A percentile compares a stretch with the other conserved stretches of the same genome.
Evolutionary conservation across 1,284 basidiomycete species (phyloP).

Genomic region (Fomitopsis pinicola): DNA sequence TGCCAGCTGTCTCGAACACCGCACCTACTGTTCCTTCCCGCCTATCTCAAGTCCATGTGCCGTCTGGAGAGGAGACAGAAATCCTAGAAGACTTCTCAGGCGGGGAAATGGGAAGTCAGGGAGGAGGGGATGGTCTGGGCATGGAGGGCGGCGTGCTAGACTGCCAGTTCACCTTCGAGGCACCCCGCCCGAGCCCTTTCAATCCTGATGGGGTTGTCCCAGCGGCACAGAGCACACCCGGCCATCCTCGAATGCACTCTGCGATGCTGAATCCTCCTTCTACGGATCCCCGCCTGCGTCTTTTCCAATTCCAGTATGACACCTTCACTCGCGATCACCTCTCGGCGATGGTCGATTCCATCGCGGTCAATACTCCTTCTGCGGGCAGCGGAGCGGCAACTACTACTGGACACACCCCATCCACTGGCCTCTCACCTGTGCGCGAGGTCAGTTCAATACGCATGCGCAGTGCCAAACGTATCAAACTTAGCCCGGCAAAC

Average conservation of each 20-base stretch:
- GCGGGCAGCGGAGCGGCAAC: conserved; percentile 36
- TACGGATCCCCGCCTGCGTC: conserved; percentile 71
- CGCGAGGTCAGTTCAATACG: conserved; percentile 44
- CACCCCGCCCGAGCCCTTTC: conserved; percentile 40
- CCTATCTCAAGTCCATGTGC: conserved; percentile 28
- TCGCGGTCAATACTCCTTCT: conserved; percentile 74
- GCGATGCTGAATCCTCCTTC: conserved; percentile 34
- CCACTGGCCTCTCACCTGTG: conserved; percentile 21
- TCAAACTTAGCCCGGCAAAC: conserved; percentile 62
- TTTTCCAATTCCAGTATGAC: conserved; percentile 92
- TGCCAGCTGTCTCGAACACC: conserved; percentile 20
- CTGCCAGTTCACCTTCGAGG: conserved; percentile 74
- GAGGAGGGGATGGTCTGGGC: neutral
- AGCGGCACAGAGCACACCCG: conserved; percentile 52
- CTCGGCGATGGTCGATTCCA: conserved; percentile 86
- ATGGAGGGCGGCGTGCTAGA: conserved; percentile 29
- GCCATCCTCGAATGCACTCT: conserved; percentile 25
- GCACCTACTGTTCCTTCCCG: conserved; percentile 33
- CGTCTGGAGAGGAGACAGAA: conserved; percentile 11
- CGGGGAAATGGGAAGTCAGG: neutral
- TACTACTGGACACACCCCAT: conserved; percentile 28
- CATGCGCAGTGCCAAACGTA: conserved; percentile 67
- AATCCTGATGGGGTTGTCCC: conserved; percentile 30
- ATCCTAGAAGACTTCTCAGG: neutral
- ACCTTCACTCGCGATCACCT: conserved; percentile 91